Evolutionary conservation across 1,284 basidiomycete genomes (phyloP), one percentile per base, ranked within the genome.

Genomic region (Porodaedalea pini): DNA sequence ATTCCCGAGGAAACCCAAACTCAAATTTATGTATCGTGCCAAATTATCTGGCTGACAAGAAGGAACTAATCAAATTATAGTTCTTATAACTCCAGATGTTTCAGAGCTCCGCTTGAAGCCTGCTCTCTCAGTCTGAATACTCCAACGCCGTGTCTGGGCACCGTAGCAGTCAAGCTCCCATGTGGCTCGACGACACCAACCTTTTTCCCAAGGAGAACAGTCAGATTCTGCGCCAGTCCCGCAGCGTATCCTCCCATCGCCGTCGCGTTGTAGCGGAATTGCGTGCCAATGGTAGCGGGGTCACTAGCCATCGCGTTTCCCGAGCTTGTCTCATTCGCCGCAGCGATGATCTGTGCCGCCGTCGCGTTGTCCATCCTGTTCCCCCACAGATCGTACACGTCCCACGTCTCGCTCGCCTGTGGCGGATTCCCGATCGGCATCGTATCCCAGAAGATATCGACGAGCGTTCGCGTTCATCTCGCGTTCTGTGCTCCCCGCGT

Each of bases 401-500:
- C 59, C 59, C 59, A 61, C 10, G 56, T 51, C 40, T 61, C 43
- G 7, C 45, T 43, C 17, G 53, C 53, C 37, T 61, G 59, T 11
- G 56, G 34, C 1, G 56, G 43, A 4, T 41, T 54, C 8, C 59
- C 59, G 4, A 58, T 48, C 13, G 59, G 59, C 29, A 43, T 43
- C 7, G 43, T 43, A 23, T 54, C 44, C 56, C 56, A 61, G 56
- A 61, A 61, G 7, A 61, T 54, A 47, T 61, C 59, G 17, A 29
- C 56, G 23, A 61, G 51, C 11, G 59, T 61, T n/a, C 17, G 59
- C 59, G 39, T 61, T 61, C 59, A 61, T 61, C 25, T 53, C 45
- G 43, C 59, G 59, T 34, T 39, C 39, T 11, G 43, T 15, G 51
- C 43, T 54, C n/a, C 59, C 59, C 1, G 56, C 59, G 48, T 61